Evolutionary conservation across 805 yeast genomes (phyloP).

Genomic region (Grigorovia transvaalensis): DNA sequence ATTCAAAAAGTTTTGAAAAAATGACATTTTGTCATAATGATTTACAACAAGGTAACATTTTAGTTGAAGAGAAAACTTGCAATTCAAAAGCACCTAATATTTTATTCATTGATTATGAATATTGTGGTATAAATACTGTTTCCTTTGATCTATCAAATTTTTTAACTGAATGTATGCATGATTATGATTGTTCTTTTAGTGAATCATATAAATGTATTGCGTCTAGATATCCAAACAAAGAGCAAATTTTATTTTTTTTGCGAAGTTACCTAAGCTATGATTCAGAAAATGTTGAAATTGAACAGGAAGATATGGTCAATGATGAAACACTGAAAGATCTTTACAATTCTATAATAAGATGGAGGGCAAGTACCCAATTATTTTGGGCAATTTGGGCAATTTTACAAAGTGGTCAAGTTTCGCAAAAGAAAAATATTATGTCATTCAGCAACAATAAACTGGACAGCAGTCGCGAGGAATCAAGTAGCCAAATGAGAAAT

Average conservation of each 20-base stretch:
- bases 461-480: slow-evolving; percentile 2
- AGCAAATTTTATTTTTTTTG: slow-evolving; percentile 55
- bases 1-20: slow-evolving; percentile 1
- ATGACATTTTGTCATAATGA: slow-evolving; percentile 86
- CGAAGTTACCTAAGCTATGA: slow-evolving; percentile 53
- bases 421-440: slow-evolving; percentile 18
- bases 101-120: slow-evolving; percentile 90
- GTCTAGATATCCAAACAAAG: slow-evolving; percentile 51
- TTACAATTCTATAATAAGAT: slow-evolving; percentile 46
- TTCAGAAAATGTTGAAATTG: slow-evolving; percentile 28
- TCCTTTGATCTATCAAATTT: slow-evolving; percentile 85
- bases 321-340: background rate
- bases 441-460: slow-evolving; percentile 12
- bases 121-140: slow-evolving; percentile 75
- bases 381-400: slow-evolving; percentile 90
- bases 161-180: slow-evolving; percentile 91
- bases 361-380: slow-evolving; percentile 70
- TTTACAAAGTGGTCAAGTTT: slow-evolving; percentile 48
- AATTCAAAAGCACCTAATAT: slow-evolving; percentile 42
- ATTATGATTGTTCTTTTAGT: slow-evolving; percentile 43
- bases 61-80: slow-evolving; percentile 36
- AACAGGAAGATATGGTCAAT: slow-evolving; percentile 32
- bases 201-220: slow-evolving; percentile 40
- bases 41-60: slow-evolving; percentile 84
- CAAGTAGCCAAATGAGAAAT: background rate